Conservation (phyloP, 768 basidiomycete species). For the Phaeolepiota aurea region DNA sequence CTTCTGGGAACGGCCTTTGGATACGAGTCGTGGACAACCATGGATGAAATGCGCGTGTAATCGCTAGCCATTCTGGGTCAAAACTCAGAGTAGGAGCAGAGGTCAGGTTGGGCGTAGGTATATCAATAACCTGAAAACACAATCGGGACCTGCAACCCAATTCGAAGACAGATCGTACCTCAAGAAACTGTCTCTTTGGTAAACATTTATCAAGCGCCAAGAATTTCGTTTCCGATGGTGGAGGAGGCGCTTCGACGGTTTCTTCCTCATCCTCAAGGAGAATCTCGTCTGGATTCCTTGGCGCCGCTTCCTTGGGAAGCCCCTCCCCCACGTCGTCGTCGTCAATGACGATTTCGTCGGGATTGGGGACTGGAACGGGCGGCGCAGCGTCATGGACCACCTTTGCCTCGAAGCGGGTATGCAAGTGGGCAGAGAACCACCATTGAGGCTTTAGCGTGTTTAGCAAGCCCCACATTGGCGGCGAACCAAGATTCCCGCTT, state of each 20-base stretch:
- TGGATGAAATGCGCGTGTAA: slow-evolving; percentile 79
- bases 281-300: slow-evolving; percentile 44
- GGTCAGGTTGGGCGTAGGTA: slow-evolving; percentile 17
- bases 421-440: slow-evolving; percentile 94
- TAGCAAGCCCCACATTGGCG: slow-evolving; percentile 75
- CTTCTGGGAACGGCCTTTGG: slow-evolving; percentile 51
- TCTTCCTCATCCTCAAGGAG: slow-evolving; percentile 38
- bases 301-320: not conserved
- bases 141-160: too few relatives aligned
- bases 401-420: slow-evolving; percentile 75
- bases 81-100: slow-evolving; percentile 42
- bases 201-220: slow-evolving; percentile 90
- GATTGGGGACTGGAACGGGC: slow-evolving; percentile 22
- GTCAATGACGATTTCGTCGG: slow-evolving; percentile 42
- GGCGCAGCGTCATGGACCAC: slow-evolving; percentile 31
- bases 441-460: slow-evolving; percentile 63
- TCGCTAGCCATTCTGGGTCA: slow-evolving; percentile 92
- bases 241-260: slow-evolving; percentile 24
- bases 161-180: slow-evolving; percentile 47
- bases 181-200: slow-evolving; percentile 66
- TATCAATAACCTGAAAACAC: slow-evolving; percentile 62
- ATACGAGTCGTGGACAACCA: slow-evolving; percentile 49
- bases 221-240: slow-evolving; percentile 54
- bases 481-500: slow-evolving; percentile 70
- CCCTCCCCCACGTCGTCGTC: slow-evolving; percentile 19